A percentile compares a stretch with the other conserved stretches of the same genome.
These are phyloP conservation scores for Yarrowia hollandica DNA, from an alignment of 805 yeast species.

Conservation along the genomic window DNA sequence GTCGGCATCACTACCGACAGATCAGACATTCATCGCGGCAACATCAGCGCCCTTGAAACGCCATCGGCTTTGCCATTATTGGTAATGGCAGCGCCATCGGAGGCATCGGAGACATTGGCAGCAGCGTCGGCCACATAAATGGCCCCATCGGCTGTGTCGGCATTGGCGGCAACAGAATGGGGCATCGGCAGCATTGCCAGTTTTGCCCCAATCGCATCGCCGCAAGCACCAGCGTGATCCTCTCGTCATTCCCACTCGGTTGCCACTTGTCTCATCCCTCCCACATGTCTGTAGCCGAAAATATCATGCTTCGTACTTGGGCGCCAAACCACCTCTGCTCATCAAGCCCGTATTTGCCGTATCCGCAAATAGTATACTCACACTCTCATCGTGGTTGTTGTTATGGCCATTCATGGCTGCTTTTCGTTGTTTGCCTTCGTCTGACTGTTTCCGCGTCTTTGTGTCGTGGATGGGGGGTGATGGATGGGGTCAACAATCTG, in stretches of 20 bases:
- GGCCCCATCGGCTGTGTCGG: neutral
- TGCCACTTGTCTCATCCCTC: neutral
- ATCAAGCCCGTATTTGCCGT: neutral
- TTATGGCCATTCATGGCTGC: constrained; percentile 17
- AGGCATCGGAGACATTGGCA: neutral
- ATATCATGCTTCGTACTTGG: neutral
- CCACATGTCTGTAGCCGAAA: neutral
- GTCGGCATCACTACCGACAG: too few species aligned
- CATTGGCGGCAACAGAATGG: neutral
- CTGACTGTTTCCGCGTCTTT: neutral
- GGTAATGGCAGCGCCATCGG: neutral
- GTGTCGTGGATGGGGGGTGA: neutral
- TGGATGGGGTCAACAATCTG: constrained; percentile 14
- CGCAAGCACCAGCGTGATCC: neutral
- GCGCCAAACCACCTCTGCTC: neutral
- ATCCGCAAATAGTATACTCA: constrained; percentile 3
- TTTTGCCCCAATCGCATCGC: neutral
- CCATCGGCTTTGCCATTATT: neutral
- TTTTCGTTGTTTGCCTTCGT: neutral
- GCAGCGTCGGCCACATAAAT: neutral
- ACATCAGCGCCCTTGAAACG: too few species aligned
- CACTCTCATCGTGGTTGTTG: constrained; percentile 10
- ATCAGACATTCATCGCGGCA: too few species aligned
- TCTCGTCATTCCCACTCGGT: neutral
- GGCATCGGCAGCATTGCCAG: neutral